phyloP scores from a whole-genome alignment of 139 green algal species.

The Spirogloea muscicola region DNA sequence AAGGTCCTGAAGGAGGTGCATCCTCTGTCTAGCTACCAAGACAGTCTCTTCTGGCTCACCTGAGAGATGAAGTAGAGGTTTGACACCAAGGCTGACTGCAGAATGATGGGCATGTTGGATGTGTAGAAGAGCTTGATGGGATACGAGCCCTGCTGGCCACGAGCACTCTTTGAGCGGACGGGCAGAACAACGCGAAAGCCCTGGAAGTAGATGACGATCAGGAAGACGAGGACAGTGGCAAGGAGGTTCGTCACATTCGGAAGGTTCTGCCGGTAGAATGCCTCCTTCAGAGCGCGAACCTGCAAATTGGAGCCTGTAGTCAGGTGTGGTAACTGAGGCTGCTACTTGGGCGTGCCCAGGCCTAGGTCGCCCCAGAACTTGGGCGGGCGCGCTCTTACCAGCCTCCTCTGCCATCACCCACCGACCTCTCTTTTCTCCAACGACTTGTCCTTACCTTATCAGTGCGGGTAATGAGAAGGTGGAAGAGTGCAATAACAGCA shows the following conservation, averaged over 20 bases:
- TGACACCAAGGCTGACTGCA: slow-evolving; percentile 95
- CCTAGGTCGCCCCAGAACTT: too few relatives aligned
- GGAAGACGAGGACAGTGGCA: slow-evolving; percentile 92
- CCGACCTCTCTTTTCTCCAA: too few relatives aligned
- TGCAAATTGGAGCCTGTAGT: too few relatives aligned
- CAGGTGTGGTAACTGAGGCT: too few relatives aligned
- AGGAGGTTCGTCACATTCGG: slow-evolving; percentile 97
- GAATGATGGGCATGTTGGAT: slow-evolving; percentile 99
- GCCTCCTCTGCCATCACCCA: too few relatives aligned
- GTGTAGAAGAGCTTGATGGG: slow-evolving; percentile 99
- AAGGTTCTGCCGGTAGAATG: slow-evolving; percentile 95
- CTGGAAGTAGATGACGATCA: slow-evolving; percentile 98
- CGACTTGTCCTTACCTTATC: too few relatives aligned
- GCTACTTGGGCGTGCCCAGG: too few relatives aligned
- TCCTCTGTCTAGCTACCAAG: too few relatives aligned
- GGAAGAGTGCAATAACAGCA: slow-evolving; percentile 94
- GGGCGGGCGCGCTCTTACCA: too few relatives aligned
- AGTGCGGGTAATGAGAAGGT: slow-evolving; percentile 86
- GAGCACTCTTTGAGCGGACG: slow-evolving; percentile 84
- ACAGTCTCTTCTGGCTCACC: too few relatives aligned
- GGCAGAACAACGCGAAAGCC: slow-evolving; percentile 98
- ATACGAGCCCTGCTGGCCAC: slow-evolving; percentile 85
- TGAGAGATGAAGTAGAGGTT: slow-evolving; percentile 99
- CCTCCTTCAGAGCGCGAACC: slow-evolving; percentile 90
- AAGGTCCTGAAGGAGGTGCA: too few relatives aligned